Evolutionary conservation across 164 flowering plant genomes (phyloP), one percentile per base, ranked within the genome.

Genomic region (Cinnamomum micranthum): DNA sequence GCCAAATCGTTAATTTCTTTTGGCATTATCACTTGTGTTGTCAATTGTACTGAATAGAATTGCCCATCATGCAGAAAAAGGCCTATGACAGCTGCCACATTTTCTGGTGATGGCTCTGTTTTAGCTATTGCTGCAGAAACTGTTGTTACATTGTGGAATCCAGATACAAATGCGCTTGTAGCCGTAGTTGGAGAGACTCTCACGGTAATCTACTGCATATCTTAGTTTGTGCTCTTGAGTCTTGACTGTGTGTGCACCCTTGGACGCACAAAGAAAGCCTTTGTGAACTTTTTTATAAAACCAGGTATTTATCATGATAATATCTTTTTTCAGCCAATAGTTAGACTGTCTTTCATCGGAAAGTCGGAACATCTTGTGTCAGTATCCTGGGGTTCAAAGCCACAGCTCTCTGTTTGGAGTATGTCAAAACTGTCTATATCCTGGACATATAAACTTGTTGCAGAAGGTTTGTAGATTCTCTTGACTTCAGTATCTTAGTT

Each of bases 51-150:
- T 63, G 20, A 24, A 27, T 63, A 71, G 65, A 63, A 71, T 13
- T 62, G 47, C 25, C 31, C 25, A 20, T 28, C 47, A 55, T 72
- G 55, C 80, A 83, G 99, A 77, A 91, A 87, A 71, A 91, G 85
- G 75, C 91, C 96, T 62, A 86, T 95, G 97, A 92, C 94, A 51
- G 97, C 97, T 78, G 99, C 90, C 71, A 71, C 91, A 74, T 95
- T 96, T 91, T 96, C 99, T 75, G 77, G 83, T 31, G 99, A 96
- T 86, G 99, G 98, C 27, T 92, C 98, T 78, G 89, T 94, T 80
- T 80, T 96, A 31, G 98, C 97, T 69, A 91, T 96, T 79, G 98
- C 98, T 72, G 97, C 98, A 63, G 98, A 92, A 82, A 86, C 86
- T 75, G 84, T 88, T 52, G 85, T 96, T 69, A 93, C 98, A 20